A percentile compares a stretch with the other conserved stretches of the same genome.
These are phyloP conservation scores for Zostera marina DNA, from an alignment of 116 monocot species.

Conservation along the genomic window DNA sequence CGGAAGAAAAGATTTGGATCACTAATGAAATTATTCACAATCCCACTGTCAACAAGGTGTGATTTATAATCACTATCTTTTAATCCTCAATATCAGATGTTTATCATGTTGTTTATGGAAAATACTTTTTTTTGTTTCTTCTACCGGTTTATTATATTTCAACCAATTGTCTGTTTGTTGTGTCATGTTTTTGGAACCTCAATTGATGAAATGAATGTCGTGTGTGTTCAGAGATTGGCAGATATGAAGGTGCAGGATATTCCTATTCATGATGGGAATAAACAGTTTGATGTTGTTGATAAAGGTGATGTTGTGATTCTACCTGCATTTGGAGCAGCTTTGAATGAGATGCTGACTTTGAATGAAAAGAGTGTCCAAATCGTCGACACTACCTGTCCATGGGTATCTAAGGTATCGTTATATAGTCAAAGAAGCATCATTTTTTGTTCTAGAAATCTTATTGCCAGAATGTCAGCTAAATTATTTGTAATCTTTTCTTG, in stretches of 20 bases:
- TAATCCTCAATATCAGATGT: too few relatives aligned
- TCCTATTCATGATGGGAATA: constrained; percentile 54
- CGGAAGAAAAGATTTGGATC: constrained; percentile 80
- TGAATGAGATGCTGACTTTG: constrained; percentile 81
- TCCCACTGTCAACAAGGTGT: constrained; percentile 85
- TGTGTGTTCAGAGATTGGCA: constrained; percentile 48
- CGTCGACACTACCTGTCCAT: constrained; percentile 95
- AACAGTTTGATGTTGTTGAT: constrained; percentile 63
- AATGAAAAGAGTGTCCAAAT: constrained; percentile 89
- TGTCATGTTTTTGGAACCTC: background rate
- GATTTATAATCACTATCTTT: background rate
- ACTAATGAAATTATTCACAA: constrained; percentile 96
- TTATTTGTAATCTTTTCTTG: background rate
- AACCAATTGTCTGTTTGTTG: background rate
- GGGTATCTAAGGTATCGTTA: constrained; percentile 79
- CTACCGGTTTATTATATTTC: background rate
- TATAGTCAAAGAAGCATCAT: background rate
- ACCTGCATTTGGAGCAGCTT: constrained; percentile 92
- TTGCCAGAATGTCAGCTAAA: background rate
- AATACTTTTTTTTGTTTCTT: background rate
- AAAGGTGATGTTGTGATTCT: constrained; percentile 80
- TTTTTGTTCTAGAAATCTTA: background rate
- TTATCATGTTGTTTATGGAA: background rate
- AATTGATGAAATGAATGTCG: background rate
- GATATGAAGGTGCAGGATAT: constrained; percentile 83